Conservation (phyloP, 2,329 filamentous ascomycete species). For the Diaporthe helianthi region DNA sequence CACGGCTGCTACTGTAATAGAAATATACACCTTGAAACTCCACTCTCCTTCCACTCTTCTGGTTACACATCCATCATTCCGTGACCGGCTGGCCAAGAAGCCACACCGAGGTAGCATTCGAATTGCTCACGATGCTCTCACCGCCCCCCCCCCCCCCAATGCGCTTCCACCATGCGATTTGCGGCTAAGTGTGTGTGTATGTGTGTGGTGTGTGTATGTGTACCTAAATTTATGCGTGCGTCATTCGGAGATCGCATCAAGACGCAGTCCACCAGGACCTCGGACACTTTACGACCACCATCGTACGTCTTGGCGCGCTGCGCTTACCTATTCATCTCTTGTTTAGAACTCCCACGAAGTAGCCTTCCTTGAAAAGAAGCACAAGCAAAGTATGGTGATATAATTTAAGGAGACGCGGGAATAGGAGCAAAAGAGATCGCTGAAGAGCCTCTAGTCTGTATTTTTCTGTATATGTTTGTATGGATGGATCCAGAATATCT, state of each 20-base stretch:
- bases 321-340: neutral
- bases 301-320: neutral
- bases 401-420: neutral
- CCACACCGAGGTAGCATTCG: neutral
- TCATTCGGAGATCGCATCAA: neutral
- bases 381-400: too few species aligned
- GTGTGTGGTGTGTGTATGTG: too few species aligned
- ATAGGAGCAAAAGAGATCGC: neutral
- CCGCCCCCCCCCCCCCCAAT: neutral
- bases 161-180: neutral
- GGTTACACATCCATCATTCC: too few species aligned
- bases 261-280: neutral
- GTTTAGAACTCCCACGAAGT: too few species aligned
- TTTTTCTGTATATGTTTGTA: constrained; percentile 18
- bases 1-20: neutral
- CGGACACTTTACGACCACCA: neutral
- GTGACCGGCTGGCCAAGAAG: too few species aligned
- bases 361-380: too few species aligned
- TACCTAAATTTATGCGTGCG: neutral
- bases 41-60: neutral
- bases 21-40: neutral
- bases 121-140: too few species aligned
- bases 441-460: constrained; percentile 7
- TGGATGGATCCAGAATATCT: constrained; percentile 13
- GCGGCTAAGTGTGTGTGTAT: neutral